Evolutionary conservation across 2,329 filamentous ascomycete genomes (phyloP).

Genomic region (Polychaeton citri): DNA sequence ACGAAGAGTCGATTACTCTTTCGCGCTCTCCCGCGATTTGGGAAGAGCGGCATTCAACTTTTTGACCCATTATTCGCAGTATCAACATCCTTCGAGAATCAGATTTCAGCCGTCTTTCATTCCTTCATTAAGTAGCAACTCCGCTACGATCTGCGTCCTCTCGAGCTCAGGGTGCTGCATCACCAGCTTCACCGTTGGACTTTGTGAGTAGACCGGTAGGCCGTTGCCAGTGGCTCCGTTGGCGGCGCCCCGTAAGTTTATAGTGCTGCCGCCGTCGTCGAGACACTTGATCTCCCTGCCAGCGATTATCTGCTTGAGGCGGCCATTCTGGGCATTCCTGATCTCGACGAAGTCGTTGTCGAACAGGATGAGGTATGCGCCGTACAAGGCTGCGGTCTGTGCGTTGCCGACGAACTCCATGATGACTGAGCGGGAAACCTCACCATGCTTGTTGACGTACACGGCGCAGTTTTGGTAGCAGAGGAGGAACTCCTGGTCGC

Average conservation of each 20-base stretch:
- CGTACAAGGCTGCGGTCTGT: slow-evolving; percentile 73
- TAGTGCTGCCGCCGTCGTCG: slow-evolving; percentile 58
- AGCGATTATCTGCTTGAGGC: slow-evolving; percentile 84
- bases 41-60: no score
- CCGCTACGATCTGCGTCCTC: slow-evolving; percentile 75
- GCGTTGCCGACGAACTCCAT: slow-evolving; percentile 99
- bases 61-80: no score
- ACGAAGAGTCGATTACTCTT: no score
- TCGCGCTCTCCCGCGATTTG: no score
- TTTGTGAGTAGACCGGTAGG: slow-evolving; percentile 24
- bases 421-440: slow-evolving; percentile 83
- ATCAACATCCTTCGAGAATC: no score
- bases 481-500: slow-evolving; percentile 75
- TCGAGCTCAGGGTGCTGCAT: slow-evolving; percentile 88
- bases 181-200: slow-evolving; percentile 68
- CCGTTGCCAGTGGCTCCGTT: slow-evolving; percentile 27
- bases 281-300: slow-evolving; percentile 81
- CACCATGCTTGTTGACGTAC: slow-evolving; percentile 96
- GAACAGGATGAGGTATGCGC: slow-evolving; percentile 83
- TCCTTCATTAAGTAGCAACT: slow-evolving; percentile 84
- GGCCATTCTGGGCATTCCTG: slow-evolving; percentile 87
- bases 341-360: slow-evolving; percentile 96
- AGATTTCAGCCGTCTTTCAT: slow-evolving; percentile 24
- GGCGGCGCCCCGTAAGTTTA: slow-evolving; percentile 10
- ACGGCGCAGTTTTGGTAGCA: slow-evolving; percentile 94